Evolutionary conservation across 1,284 basidiomycete species (phyloP).

Genomic region (Exsudoporus floridanus): DNA sequence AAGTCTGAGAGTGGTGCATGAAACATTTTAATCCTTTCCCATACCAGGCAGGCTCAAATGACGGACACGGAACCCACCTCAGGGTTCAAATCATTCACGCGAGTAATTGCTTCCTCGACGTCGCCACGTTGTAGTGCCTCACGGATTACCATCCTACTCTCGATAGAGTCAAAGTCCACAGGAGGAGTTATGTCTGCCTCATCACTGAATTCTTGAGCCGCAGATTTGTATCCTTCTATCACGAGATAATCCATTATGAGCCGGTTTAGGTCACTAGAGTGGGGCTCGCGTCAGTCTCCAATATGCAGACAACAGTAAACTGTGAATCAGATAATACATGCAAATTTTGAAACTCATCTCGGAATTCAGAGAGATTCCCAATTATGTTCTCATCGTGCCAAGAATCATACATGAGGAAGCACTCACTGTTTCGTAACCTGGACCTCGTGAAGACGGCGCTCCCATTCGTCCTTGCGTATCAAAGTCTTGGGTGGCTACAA

Average conservation of each 20-base stretch:
- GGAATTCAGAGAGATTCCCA: slow-evolving; percentile 88
- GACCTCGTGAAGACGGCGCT: slow-evolving; percentile 70
- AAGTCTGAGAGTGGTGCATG: slow-evolving; percentile 99
- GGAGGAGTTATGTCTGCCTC: slow-evolving; percentile 79
- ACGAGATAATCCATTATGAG: slow-evolving; percentile 99
- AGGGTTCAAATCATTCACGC: slow-evolving; percentile 94
- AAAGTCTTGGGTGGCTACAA: slow-evolving; percentile 45
- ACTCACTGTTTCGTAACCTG: slow-evolving; percentile 78
- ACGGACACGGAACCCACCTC: slow-evolving; percentile 68
- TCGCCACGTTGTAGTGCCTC: slow-evolving; percentile 93
- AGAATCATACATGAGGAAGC: slow-evolving; percentile 10
- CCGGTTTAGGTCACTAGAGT: slow-evolving; percentile 80
- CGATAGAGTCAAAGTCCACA: slow-evolving; percentile 89
- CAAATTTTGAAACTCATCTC: slow-evolving; percentile 63
- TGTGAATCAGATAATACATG: slow-evolving; percentile 78
- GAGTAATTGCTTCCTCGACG: slow-evolving; percentile 89
- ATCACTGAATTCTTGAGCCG: slow-evolving; percentile 90
- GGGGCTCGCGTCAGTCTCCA: slow-evolving; percentile 37
- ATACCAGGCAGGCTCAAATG: slow-evolving; percentile 11
- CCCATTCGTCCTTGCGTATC: slow-evolving; percentile 76
- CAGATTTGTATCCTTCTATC: slow-evolving; percentile 95
- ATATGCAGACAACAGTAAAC: slow-evolving; percentile 26
- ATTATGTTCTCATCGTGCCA: slow-evolving; percentile 57
- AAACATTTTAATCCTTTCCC: slow-evolving; percentile 80
- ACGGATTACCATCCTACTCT: slow-evolving; percentile 91